A percentile compares a stretch with the other conserved stretches of the same genome.
phyloP scores from a whole-genome alignment of 805 yeast genomes.

The Brettanomyces sp. region DNA sequence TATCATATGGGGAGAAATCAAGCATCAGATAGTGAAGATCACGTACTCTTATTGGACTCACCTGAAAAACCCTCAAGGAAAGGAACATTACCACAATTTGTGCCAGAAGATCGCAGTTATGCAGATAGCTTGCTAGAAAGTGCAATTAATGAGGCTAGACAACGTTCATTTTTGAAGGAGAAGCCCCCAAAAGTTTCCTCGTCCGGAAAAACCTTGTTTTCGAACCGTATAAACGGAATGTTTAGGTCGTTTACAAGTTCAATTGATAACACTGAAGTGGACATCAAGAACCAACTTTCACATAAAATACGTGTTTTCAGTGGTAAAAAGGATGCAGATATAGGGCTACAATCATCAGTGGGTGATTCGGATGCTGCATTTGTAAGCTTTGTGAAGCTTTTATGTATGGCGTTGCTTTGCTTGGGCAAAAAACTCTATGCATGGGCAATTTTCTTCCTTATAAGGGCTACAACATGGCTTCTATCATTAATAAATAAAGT shows the following conservation, averaged over 20 bases:
- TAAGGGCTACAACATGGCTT: slow-evolving; percentile 7
- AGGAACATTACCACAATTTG: neutral
- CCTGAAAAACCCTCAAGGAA: neutral
- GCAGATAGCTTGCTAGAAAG: neutral
- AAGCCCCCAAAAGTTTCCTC: neutral
- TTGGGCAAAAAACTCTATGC: slow-evolving; percentile 14
- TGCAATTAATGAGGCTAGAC: neutral
- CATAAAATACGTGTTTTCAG: neutral
- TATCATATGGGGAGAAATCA: neutral
- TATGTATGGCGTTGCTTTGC: slow-evolving; percentile 11
- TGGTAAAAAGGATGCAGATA: neutral
- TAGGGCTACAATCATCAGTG: neutral
- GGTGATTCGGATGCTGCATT: slow-evolving; percentile 10
- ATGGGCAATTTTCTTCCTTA: slow-evolving; percentile 18
- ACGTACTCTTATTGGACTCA: neutral
- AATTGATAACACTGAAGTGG: neutral
- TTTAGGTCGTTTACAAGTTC: neutral
- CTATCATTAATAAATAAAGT: slow-evolving; percentile 13
- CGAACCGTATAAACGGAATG: slow-evolving; percentile 1
- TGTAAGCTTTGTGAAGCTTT: slow-evolving; percentile 15
- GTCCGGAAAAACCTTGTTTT: neutral
- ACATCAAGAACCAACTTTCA: neutral
- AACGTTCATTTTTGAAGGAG: neutral
- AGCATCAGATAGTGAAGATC: neutral
- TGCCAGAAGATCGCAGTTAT: neutral